These are phyloP conservation scores for Porphyrellus cyaneotinctus DNA, from an alignment of 768 basidiomycete species.

Conservation along the genomic window DNA sequence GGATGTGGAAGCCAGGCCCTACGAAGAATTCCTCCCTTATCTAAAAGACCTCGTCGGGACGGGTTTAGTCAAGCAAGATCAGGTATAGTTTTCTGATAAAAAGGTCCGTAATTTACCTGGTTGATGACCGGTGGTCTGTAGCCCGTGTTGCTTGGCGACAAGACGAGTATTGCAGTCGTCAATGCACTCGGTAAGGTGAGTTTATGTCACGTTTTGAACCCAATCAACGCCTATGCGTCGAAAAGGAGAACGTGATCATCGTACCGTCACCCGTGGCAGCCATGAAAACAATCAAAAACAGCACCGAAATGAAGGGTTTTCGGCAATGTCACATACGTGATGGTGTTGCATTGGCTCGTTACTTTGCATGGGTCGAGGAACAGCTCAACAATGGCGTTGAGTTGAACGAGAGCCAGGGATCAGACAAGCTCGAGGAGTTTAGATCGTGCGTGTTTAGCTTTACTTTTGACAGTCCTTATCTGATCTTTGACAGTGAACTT, in stretches of 20 bases:
- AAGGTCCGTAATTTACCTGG: background rate
- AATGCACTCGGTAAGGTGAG: conserved; percentile 70
- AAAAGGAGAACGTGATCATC: conserved; percentile 55
- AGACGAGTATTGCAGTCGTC: conserved; percentile 76
- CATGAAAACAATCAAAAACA: conserved; percentile 78
- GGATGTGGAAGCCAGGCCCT: conserved; percentile 64
- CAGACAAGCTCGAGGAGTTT: conserved; percentile 73
- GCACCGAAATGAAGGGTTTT: conserved; percentile 84
- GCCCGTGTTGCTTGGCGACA: conserved; percentile 75
- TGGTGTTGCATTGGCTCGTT: conserved; percentile 79
- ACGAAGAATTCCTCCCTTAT: conserved; percentile 62
- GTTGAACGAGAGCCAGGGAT: conserved; percentile 76
- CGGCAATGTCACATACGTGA: conserved; percentile 85
- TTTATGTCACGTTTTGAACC: background rate
- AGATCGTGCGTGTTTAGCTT: conserved; percentile 58
- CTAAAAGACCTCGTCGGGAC: conserved; percentile 47
- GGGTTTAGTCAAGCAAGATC: conserved; percentile 33
- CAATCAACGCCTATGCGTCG: background rate
- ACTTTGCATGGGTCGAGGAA: conserved; percentile 95
- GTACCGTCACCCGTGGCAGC: conserved; percentile 72
- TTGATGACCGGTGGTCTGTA: conserved; percentile 24
- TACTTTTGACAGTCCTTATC: background rate
- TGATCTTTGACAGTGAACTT: conserved; percentile 51
- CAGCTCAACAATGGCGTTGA: conserved; percentile 57
- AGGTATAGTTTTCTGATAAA: conserved; percentile 20